These are phyloP conservation scores for Amanita pallidorosea DNA, from an alignment of 768 basidiomycete genomes.

Conservation along the genomic window DNA sequence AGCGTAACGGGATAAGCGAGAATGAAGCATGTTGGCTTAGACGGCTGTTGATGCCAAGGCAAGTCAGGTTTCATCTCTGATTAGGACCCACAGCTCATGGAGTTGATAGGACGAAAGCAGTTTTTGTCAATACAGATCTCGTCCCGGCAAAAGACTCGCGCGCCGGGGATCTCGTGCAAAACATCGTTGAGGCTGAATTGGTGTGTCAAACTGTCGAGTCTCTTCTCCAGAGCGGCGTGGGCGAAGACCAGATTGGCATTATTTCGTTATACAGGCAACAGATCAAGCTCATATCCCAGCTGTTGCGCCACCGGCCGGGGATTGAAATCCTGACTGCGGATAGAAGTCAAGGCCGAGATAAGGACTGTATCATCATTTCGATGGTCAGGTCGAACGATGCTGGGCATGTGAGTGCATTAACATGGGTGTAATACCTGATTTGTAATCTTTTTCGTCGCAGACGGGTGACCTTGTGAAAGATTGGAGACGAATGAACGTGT, in stretches of 20 bases:
- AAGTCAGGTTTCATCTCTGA: constrained; percentile 10
- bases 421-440: not conserved
- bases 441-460: constrained; percentile 25
- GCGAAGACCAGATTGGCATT: constrained; percentile 66
- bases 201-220: constrained; percentile 60
- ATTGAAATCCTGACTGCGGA: constrained; percentile 90
- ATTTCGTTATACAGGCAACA: constrained; percentile 94
- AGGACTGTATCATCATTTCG: constrained; percentile 89
- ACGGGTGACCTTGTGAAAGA: constrained; percentile 90
- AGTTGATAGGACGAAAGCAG: constrained; percentile 57
- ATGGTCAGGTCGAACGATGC: constrained; percentile 82
- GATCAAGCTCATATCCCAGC: constrained; percentile 73
- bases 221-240: constrained; percentile 54
- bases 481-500: constrained; percentile 95
- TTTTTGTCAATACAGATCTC: constrained; percentile 90
- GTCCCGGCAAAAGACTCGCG: constrained; percentile 73
- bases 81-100: not conserved
- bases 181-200: constrained; percentile 66
- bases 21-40: constrained; percentile 59
- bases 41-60: constrained; percentile 55
- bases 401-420: constrained; percentile 44
- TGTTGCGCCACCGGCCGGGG: constrained; percentile 41
- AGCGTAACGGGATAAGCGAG: not conserved
- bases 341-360: constrained; percentile 89
- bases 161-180: constrained; percentile 85